Percentiles rank a stretch among this genome's conserved stretches.
Conservation (phyloP, 352 stramenopile species). For the Saprolegnia diclina region DNA sequence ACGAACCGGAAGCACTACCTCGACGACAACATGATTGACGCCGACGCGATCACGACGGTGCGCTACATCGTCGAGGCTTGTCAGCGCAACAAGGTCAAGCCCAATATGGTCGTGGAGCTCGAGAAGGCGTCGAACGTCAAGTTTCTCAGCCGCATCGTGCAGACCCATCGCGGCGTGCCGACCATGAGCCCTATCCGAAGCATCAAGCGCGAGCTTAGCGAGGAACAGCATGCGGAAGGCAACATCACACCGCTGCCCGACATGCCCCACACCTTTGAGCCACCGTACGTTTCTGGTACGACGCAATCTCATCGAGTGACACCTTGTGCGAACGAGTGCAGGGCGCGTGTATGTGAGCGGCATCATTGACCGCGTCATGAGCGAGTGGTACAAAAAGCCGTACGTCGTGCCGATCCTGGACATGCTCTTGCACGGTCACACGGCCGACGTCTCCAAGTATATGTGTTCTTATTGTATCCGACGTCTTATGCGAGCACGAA, state of each 20-base stretch:
- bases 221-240: neutral
- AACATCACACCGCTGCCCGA: neutral
- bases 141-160: conserved; percentile 55
- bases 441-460: conserved; percentile 48
- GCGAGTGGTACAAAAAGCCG: conserved; percentile 69
- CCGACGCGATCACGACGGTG: conserved; percentile 70
- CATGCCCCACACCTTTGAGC: conserved; percentile 1
- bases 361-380: conserved; percentile 66
- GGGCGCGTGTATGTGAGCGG: conserved; percentile 66
- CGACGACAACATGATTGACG: conserved; percentile 72
- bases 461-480: neutral
- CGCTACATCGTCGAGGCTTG: conserved; percentile 77
- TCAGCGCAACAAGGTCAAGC: conserved; percentile 38
- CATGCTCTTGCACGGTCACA: conserved; percentile 49
- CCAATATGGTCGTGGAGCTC: conserved; percentile 64
- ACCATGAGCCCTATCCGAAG: neutral
- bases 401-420: conserved; percentile 68
- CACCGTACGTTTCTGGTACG: conserved; percentile 36
- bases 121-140: conserved; percentile 70
- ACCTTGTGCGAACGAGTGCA: conserved; percentile 4
- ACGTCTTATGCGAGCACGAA: neutral
- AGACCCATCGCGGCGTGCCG: conserved; percentile 20
- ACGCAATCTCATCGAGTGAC: neutral
- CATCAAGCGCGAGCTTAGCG: neutral
- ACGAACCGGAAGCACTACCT: conserved; percentile 34